Evolutionary conservation across 257 asterid genomes (phyloP).

Genomic region (Jacaranda mimosifolia): DNA sequence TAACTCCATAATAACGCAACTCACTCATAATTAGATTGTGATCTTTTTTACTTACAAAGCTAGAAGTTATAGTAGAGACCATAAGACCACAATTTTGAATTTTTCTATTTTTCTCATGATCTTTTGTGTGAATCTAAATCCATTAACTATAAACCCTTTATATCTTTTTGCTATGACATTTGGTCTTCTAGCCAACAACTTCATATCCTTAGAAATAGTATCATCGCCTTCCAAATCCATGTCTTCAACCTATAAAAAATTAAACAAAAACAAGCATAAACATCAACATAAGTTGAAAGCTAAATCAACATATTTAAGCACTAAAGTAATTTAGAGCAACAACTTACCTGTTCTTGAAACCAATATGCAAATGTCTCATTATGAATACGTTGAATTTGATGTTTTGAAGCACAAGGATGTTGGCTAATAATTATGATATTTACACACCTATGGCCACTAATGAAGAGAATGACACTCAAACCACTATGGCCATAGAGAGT

Average conservation of each 20-base stretch:
- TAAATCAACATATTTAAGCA: too few relatives aligned
- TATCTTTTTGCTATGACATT: background rate
- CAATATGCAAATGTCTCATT: background rate
- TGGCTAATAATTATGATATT: background rate
- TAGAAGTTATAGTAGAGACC: background rate
- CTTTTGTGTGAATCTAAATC: background rate
- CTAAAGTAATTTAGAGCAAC: too few relatives aligned
- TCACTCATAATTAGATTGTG: too few relatives aligned
- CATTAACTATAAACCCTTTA: background rate
- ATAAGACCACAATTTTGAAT: background rate
- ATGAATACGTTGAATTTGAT: background rate
- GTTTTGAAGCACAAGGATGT: background rate
- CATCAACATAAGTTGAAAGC: too few relatives aligned
- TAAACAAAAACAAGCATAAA: too few relatives aligned
- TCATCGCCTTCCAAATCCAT: background rate
- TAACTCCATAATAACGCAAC: too few relatives aligned
- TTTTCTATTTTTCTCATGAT: background rate
- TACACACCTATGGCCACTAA: too few relatives aligned
- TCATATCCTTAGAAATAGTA: background rate
- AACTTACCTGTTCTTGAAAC: background rate
- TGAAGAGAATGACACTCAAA: too few relatives aligned
- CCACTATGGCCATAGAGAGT: too few relatives aligned
- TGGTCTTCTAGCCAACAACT: background rate
- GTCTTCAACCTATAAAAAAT: background rate
- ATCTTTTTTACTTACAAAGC: too few relatives aligned